A percentile compares a stretch with the other conserved stretches of the same genome.
Evolutionary conservation across 192 early-diverging fungal genomes (phyloP).

Genomic region (Chytriomyces sp.): DNA sequence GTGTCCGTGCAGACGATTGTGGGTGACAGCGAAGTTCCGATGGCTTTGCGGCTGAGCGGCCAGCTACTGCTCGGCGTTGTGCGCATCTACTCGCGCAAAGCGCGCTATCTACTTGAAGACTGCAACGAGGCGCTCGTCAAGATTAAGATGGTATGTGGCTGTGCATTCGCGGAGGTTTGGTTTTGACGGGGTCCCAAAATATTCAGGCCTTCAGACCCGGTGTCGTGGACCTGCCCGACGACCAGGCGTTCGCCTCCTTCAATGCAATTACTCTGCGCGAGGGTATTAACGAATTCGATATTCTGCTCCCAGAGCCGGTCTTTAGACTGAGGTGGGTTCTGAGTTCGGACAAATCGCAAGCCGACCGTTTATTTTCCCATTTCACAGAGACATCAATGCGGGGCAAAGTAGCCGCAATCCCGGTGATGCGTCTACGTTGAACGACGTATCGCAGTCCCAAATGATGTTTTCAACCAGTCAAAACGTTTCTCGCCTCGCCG

Average conservation of each 20-base stretch:
- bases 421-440: too few species aligned
- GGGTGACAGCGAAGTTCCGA: constrained; percentile 67
- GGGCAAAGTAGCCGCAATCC: background rate
- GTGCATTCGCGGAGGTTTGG: constrained; percentile 21
- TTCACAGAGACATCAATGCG: background rate
- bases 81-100: constrained; percentile 94
- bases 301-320: constrained; percentile 75
- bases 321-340: constrained; percentile 45
- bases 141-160: constrained; percentile 81
- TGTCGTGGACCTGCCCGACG: constrained; percentile 82
- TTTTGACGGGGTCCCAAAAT: constrained; percentile 3
- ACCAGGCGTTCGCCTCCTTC: constrained; percentile 67
- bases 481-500: constrained; percentile 66
- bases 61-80: constrained; percentile 95
- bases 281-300: constrained; percentile 87
- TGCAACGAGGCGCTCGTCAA: constrained; percentile 94
- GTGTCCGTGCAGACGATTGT: too few species aligned
- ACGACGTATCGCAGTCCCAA: too few species aligned
- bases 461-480: background rate
- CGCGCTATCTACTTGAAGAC: constrained; percentile 95
- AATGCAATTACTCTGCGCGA: constrained; percentile 89
- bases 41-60: constrained; percentile 92
- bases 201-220: constrained; percentile 80
- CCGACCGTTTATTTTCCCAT: background rate
- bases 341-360: background rate